Evolutionary conservation across 192 early-diverging fungal species (phyloP), one percentile per base, ranked within the genome.

Genomic region (Mortierella hygrophila): DNA sequence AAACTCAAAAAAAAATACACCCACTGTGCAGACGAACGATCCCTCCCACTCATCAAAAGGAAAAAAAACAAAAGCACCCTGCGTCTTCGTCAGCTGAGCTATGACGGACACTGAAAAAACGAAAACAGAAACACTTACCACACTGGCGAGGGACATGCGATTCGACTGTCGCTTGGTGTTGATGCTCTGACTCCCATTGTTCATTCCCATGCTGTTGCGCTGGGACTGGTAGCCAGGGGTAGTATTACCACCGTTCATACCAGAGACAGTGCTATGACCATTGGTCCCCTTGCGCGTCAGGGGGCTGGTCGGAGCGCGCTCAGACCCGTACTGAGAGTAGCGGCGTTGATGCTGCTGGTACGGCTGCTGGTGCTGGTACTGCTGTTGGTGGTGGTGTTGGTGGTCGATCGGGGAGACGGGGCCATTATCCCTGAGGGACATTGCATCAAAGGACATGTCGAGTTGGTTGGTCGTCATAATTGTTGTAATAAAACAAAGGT

Each of bases 401-500:
- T 65, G 60, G 76, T 86, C 84, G 8, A 86, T 74, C 13, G 84
- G 84, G 23, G 84, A 81, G 32, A 75, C 55, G 42, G 79, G 79
- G 23, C 84, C 84, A n/a, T 72, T 86, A 76, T 86, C 84, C 13
- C 84, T 75, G 54, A 86, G 78, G 40, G 78, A 77, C 79, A 86
- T 70, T 69, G 84, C 75, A 46, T 86, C 84, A 74, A 86, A 86
- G 72, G 79, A 77, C 84, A 86, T 86, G 72, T 86, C 84, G 63
- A 86, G 84, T 60, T 80, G 79, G 44, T 86, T 86, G 79, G 79
- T 77, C 16, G 84, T 81, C 84, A 86, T 86, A 32, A 70, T 65
- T 44, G 18, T 21, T 52, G 49, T 52, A 52, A 52, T 52, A 52
- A n/a, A 74, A 60, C 32, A 46, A 32, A 15, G 49, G 49, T 63